Evolutionary conservation across 2,329 filamentous ascomycete genomes (phyloP), one percentile per base, ranked within the genome.

Genomic region (Pseudocercospora pini-densiflorae): DNA sequence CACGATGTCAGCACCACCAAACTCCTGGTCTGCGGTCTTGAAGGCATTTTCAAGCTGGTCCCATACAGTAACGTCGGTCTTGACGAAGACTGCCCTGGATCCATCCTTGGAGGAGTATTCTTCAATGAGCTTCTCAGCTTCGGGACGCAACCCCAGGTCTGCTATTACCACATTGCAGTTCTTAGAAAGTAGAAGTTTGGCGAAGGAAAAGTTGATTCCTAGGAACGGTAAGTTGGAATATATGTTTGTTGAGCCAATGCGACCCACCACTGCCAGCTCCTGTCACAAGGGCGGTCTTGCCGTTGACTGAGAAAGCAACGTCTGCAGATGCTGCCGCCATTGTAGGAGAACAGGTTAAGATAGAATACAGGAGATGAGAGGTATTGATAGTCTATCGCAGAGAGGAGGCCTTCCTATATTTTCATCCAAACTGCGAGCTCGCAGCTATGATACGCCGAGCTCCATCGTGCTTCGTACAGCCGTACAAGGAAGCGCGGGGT

Each of bases 31-130:
- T 3, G 84, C 83, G 12, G 82, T 79, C 33, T 81, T 75, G 68
- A 86, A 86, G 78, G 85, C 82, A 21, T 76, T 74, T 65, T 82
- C 78, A 3, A 87, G 78, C 57, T 86, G 80, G 5, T 73, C 65
- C 84, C 85, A 87, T 19, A 81, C 78, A 5, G 77, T 80, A 3
- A 86, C 84, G 70, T 85, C 79, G 1, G 82, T 83, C 68, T 80
- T 76, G 23, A 79, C 73, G 68, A 83, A 84, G 2, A 82, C 72
- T 1, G 81, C 82, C 36, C 77, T 72, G 6, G 81, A 76, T 14
- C 70, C 74, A 24, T 66, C 67, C 54, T 68, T 67, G 12, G 69
- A 71, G 0, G 72, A 70, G 64, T 81, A 74, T n/a, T 78, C 59
- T 21, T 80, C 71, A 8, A 83, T 59, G 1, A 84, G 72, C n/a